Evolutionary conservation across 306 rosid species (phyloP), one percentile per base, ranked within the genome.

Genomic region (Cyamopsis tetragonoloba): DNA sequence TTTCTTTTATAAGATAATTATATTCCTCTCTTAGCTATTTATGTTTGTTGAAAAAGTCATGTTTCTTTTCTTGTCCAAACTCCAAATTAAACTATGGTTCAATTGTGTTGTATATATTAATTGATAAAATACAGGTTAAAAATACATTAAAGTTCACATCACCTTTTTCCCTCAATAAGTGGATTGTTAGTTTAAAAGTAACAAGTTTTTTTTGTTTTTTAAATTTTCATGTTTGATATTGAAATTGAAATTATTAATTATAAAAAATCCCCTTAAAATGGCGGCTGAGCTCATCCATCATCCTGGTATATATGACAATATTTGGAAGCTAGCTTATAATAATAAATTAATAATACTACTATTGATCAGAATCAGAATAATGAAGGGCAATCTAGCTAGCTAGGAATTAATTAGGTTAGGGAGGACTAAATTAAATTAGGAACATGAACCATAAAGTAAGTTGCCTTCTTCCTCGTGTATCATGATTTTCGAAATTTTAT

Each of bases 281-380:
- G 72, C 76, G 81, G 85, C 87, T 84, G 87, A 79, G 77, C 75
- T 81, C 86, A 69, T 50, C 66, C 65, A 58, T n/a, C n/a, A n/a
- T n/a, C n/a, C n/a, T n/a, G n/a, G n/a, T n/a, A n/a, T 1, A 3
- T 5, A 53, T 51, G 63, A 15, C 23, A 69, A 39, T 19, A 13
- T 70, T 69, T 57, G 30, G 32, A 46, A 43, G 37, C 67, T 27
- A 19, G n/a, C n/a, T n/a, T n/a, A n/a, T n/a, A n/a, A n/a, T n/a
- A n/a, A n/a, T n/a, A n/a, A n/a, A n/a, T n/a, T n/a, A n/a, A n/a
- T n/a, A n/a, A n/a, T n/a, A n/a, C n/a, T n/a, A n/a, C 38, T 41
- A 63, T 28, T 39, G 34, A 58, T 72, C 19, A 19, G 42, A 12
- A 15, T n/a, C n/a, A n/a, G n/a, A n/a, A n/a, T n/a, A n/a, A n/a